phyloP scores from a whole-genome alignment of 768 basidiomycete species.

The Ramaria rubella region DNA sequence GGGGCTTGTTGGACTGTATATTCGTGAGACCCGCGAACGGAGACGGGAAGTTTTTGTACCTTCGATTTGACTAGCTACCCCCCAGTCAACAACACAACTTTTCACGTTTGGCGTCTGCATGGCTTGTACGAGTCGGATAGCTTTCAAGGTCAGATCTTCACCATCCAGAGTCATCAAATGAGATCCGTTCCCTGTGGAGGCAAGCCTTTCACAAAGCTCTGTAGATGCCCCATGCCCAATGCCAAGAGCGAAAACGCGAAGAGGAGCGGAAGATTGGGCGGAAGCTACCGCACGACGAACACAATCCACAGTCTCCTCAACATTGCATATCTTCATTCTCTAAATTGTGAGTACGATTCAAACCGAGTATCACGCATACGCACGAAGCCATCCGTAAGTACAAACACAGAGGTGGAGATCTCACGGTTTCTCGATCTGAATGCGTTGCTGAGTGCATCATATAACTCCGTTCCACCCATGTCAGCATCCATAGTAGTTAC shows the following conservation, averaged over 20 bases:
- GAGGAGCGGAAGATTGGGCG: slow-evolving; percentile 25
- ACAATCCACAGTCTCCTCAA: slow-evolving; percentile 15
- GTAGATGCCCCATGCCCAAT: slow-evolving; percentile 47
- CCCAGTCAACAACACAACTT: slow-evolving; percentile 46
- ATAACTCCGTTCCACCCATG: slow-evolving; percentile 48
- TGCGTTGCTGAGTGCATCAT: slow-evolving; percentile 33
- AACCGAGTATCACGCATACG: slow-evolving; percentile 7
- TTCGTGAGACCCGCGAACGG: slow-evolving; percentile 17
- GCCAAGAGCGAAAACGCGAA: slow-evolving; percentile 53
- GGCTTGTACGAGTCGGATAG: slow-evolving; percentile 43
- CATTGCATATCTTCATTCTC: slow-evolving; percentile 17
- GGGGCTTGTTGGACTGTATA: slow-evolving; percentile 28
- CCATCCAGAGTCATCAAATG: slow-evolving; percentile 39
- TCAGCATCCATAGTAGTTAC: slow-evolving; percentile 37
- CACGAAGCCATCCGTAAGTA: slow-evolving; percentile 55
- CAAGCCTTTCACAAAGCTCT: slow-evolving; percentile 48
- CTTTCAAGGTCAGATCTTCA: slow-evolving; percentile 44
- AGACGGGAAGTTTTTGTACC: slow-evolving; percentile 17
- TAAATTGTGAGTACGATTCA: no score
- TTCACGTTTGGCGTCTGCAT: slow-evolving; percentile 42
- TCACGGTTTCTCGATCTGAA: slow-evolving; percentile 28
- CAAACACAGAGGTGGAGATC: slow-evolving; percentile 44
- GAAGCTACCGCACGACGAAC: slow-evolving; percentile 27
- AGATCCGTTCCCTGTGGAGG: slow-evolving; percentile 45
- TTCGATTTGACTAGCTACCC: slow-evolving; percentile 11